Evolutionary conservation across 345 rosid genomes (phyloP).

Genomic region (Kernera saxatilis): DNA sequence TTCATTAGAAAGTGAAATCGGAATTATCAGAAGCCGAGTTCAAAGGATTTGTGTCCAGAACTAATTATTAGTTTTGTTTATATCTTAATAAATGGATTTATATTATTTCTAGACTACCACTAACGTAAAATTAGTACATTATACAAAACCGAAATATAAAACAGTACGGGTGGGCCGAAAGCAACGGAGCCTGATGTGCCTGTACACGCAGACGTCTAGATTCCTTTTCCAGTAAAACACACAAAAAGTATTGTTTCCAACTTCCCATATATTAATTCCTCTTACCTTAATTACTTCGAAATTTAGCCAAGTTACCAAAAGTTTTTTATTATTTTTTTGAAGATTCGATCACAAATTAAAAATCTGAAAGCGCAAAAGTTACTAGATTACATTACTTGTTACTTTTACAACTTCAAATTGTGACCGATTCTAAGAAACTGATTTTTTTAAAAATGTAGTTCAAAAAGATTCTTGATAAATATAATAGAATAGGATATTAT

Average conservation of each 20-base stretch:
- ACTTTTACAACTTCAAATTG: background rate
- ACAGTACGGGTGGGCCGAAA: constrained; percentile 20
- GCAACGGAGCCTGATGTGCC: constrained; percentile 13
- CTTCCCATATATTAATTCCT: background rate
- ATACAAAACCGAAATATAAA: background rate
- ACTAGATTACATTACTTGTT: background rate
- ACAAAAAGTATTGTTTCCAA: background rate
- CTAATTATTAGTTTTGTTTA: too few relatives aligned
- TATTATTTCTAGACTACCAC: background rate
- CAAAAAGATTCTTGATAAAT: background rate
- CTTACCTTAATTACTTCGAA: background rate
- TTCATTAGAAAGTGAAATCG: background rate
- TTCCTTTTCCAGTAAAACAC: constrained; percentile 19
- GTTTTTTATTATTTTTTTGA: background rate
- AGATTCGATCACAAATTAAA: background rate
- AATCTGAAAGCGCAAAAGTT: background rate
- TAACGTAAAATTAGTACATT: background rate
- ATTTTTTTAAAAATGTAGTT: background rate
- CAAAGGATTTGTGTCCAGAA: background rate
- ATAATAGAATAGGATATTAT: too few relatives aligned
- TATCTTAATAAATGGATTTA: background rate
- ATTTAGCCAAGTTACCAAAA: background rate
- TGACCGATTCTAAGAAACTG: background rate
- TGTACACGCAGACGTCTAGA: constrained; percentile 17
- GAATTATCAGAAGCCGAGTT: background rate